Percentiles rank a stretch among this genome's conserved stretches.
These are phyloP conservation scores for Lepidopterella palustris DNA, from an alignment of 495 filamentous ascomycete species.

Conservation along the genomic window DNA sequence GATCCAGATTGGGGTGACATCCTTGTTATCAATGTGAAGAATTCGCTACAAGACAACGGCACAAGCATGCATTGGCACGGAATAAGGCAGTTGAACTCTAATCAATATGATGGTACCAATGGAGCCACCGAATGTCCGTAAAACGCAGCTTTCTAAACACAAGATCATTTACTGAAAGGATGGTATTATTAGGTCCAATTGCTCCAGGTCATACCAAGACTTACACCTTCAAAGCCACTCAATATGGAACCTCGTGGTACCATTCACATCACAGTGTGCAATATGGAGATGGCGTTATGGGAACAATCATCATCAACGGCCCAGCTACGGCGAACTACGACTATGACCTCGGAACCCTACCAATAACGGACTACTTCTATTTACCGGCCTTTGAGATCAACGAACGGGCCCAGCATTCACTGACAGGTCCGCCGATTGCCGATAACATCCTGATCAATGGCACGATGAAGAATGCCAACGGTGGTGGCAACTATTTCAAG, in stretches of 20 bases:
- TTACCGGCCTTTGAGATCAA: slow-evolving; percentile 25
- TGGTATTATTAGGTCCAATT: slow-evolving; percentile 30
- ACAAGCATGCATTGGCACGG: slow-evolving; percentile 40
- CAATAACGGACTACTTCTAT: slow-evolving; percentile 38
- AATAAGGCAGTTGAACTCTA: slow-evolving; percentile 31
- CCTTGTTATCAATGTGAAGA: slow-evolving; percentile 33
- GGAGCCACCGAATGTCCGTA: slow-evolving; percentile 34
- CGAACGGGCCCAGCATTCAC: slow-evolving; percentile 18
- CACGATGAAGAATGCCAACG: slow-evolving; percentile 29
- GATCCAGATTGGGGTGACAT: slow-evolving; percentile 35
- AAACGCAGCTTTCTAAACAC: neutral
- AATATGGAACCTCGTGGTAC: slow-evolving; percentile 39
- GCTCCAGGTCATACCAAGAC: slow-evolving; percentile 33
- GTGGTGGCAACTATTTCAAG: slow-evolving; percentile 29
- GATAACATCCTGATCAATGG: slow-evolving; percentile 39
- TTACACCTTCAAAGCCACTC: slow-evolving; percentile 35
- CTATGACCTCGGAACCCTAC: slow-evolving; percentile 32
- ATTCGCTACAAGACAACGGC: slow-evolving; percentile 34
- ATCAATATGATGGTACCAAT: slow-evolving; percentile 32
- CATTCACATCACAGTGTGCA: slow-evolving; percentile 35
- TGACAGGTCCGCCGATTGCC: slow-evolving; percentile 24
- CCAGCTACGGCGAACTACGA: slow-evolving; percentile 38
- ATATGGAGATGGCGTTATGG: slow-evolving; percentile 36
- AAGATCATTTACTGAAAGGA: neutral
- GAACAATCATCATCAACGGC: slow-evolving; percentile 36